phyloP scores from a whole-genome alignment of 2,329 filamentous ascomycete species.

The Corynespora cassiicola region DNA sequence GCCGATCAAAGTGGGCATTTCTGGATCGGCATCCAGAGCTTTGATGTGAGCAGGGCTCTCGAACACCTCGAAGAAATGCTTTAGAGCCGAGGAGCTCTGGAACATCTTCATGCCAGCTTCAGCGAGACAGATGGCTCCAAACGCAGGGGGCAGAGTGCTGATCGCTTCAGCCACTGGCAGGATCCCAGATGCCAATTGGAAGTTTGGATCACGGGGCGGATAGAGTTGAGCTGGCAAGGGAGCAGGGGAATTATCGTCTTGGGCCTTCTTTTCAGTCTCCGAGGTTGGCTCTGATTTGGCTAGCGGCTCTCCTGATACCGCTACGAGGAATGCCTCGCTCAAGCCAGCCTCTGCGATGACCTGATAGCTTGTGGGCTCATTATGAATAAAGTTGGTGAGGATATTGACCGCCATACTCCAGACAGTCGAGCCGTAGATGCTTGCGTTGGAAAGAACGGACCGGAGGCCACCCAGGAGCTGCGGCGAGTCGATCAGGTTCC shows the following conservation, averaged over 20 bases:
- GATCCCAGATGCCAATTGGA: conserved; percentile 70
- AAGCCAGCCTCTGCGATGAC: conserved; percentile 94
- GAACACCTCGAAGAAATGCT: conserved; percentile 94
- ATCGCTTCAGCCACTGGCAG: conserved; percentile 90
- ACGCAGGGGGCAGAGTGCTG: conserved; percentile 81
- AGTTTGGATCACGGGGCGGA: conserved; percentile 28
- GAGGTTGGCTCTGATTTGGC: conserved; percentile 20
- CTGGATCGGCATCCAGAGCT: conserved; percentile 76
- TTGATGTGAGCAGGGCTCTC: conserved; percentile 89
- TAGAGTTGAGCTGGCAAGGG: conserved; percentile 23
- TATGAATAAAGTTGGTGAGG: conserved; percentile 95
- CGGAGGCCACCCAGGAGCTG: conserved; percentile 80
- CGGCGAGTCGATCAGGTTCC: conserved; percentile 93
- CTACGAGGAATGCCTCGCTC: conserved; percentile 83
- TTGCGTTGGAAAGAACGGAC: conserved; percentile 79
- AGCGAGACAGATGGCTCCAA: conserved; percentile 94
- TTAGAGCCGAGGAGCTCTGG: conserved; percentile 78
- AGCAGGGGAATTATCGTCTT: conserved; percentile 16
- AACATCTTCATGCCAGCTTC: conserved; percentile 87
- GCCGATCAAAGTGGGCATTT: conserved; percentile 77
- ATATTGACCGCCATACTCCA: conserved; percentile 96
- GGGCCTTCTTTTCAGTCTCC: conserved; percentile 15
- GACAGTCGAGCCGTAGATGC: conserved; percentile 85
- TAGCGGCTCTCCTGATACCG: conserved; percentile 64
- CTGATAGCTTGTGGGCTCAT: conserved; percentile 96